These are phyloP conservation scores for Globisporangium emineosum DNA, from an alignment of 352 stramenopile species.

Conservation along the genomic window DNA sequence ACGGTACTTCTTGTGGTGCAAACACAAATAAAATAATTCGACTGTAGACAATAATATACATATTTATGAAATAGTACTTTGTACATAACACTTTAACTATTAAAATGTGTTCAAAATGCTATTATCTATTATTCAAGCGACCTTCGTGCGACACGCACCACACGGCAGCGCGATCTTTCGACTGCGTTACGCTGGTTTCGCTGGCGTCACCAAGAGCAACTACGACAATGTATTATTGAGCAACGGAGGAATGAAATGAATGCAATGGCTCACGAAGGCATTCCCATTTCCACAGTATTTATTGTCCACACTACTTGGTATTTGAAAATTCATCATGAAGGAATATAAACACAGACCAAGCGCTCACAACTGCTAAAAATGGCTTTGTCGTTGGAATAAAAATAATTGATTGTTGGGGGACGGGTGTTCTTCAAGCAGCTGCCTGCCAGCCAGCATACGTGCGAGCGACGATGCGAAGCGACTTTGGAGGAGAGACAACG, in stretches of 20 bases:
- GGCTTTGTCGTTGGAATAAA: background rate
- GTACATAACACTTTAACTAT: too few relatives aligned
- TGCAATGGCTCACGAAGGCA: background rate
- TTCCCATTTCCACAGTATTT: too few relatives aligned
- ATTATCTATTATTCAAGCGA: background rate
- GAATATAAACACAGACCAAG: background rate
- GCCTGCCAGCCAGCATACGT: too few relatives aligned
- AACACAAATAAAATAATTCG: background rate
- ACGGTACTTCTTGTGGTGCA: too few relatives aligned
- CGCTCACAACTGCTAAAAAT: background rate
- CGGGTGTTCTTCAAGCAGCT: background rate
- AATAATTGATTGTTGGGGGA: background rate
- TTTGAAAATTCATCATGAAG: background rate
- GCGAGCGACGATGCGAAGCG: too few relatives aligned
- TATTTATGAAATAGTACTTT: too few relatives aligned
- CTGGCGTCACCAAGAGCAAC: background rate
- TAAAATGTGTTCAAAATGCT: too few relatives aligned
- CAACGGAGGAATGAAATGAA: background rate
- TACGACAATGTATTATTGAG: background rate
- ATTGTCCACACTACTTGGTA: background rate
- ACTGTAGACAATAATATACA: too few relatives aligned
- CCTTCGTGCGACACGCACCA: background rate
- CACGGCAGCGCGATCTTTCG: conserved; percentile 1
- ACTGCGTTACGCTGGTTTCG: background rate
- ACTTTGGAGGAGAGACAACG: background rate